Percentiles rank a stretch among this genome's conserved stretches.
These are phyloP conservation scores for Sugiyamaella lignohabitans DNA, from an alignment of 805 yeast species.

Conservation along the genomic window DNA sequence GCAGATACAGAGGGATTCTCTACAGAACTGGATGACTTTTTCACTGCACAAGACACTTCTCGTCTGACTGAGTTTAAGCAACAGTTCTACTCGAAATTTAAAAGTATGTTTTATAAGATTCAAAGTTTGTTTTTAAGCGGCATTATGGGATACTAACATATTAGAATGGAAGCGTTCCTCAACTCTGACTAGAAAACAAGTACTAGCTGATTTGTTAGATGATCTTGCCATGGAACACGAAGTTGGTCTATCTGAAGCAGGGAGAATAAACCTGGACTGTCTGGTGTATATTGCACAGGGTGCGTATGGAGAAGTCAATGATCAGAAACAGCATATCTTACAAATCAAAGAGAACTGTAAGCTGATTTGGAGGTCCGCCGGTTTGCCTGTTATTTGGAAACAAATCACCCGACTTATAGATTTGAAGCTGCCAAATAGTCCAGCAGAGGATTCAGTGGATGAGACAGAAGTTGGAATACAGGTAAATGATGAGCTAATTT, in stretches of 20 bases:
- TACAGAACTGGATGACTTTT: constrained; percentile 46
- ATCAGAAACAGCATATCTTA: constrained; percentile 22
- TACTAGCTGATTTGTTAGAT: constrained; percentile 11
- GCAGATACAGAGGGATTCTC: constrained; percentile 33
- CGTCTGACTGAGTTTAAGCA: constrained; percentile 15
- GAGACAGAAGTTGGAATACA: neutral
- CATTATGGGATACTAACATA: neutral
- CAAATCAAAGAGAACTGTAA: constrained; percentile 24
- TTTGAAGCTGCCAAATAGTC: neutral
- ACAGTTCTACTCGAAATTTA: constrained; percentile 8
- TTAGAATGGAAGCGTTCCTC: constrained; percentile 1
- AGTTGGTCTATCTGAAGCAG: neutral
- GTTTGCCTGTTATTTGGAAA: constrained; percentile 8
- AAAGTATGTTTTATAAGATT: neutral
- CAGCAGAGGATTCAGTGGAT: neutral
- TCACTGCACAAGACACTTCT: constrained; percentile 25
- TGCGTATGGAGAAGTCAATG: constrained; percentile 22
- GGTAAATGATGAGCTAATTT: constrained; percentile 3
- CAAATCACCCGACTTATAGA: constrained; percentile 3
- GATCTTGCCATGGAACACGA: neutral
- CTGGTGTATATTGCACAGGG: constrained; percentile 31
- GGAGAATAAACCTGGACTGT: constrained; percentile 3
- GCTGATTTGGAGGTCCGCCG: constrained; percentile 19
- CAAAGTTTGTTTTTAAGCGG: too few species aligned
- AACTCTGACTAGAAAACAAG: neutral